Evolutionary conservation across 768 basidiomycete genomes (phyloP), one percentile per base, ranked within the genome.

Genomic region (Tulasnella sp.): DNA sequence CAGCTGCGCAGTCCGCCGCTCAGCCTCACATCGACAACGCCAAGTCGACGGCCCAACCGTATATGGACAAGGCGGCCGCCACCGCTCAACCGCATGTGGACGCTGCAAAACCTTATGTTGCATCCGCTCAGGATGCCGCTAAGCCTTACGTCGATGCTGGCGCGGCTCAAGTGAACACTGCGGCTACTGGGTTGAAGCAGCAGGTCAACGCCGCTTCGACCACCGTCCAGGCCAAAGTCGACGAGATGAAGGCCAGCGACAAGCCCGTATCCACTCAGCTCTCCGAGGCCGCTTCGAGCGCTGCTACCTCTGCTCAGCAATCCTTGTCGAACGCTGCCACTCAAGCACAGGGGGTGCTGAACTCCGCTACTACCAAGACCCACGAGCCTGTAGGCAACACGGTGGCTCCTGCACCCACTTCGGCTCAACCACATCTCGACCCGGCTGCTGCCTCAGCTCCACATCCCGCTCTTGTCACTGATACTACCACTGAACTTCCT

Each of bases 11-110:
- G 71, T 79, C 81, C 31, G 76, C 79, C 9, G 80, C 80, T 44
- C 82, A 84, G 75, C 87, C 88, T 0, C 86, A 88, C 72, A 81
- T 89, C 38, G 86, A 88, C 48, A 85, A 85, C 24, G 87, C 85
- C 3, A 85, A 84, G 79, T 85, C 85, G 7, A 83, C 84, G 0
- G 86, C 86, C 0, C 86, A 89, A 81, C 85, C 85, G 21, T 84
- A 86, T 76, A 62, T 86, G 76, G 81, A 85, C 21, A 81, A 80
- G 16, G 84, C 85, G 38, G 56, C 74, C 24, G 82, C 81, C 19
- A 78, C 81, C 12, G 83, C 81, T 19, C 81, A 84, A 44, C 80
- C 80, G 0, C 81, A 82, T 52, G 46, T 83, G 31, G 82, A 81
- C n/a, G 74, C 76, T 7, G 71, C 75, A 21, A 72, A 74, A 27